These are phyloP conservation scores for Triticum timopheevii DNA, from an alignment of 176 grass and related monocot species.

Conservation along the genomic window DNA sequence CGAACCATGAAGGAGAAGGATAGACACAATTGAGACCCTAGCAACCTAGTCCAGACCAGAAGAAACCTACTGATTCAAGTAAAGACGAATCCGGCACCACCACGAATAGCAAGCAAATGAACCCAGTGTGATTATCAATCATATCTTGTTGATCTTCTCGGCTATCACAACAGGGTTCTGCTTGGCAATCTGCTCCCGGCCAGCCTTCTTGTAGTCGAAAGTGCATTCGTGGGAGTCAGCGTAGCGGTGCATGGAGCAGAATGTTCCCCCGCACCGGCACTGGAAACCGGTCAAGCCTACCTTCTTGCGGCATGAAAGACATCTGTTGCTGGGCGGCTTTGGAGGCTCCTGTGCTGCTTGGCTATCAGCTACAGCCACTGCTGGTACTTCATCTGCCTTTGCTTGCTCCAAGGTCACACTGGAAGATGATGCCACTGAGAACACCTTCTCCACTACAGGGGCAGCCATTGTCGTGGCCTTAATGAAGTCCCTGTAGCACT, in stretches of 20 bases:
- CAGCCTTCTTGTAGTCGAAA: conserved; percentile 78
- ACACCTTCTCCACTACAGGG: conserved; percentile 43
- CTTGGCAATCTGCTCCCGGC: conserved; percentile 63
- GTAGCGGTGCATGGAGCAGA: conserved; percentile 64
- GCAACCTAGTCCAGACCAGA: conserved; percentile 38
- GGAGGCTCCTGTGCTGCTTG: conserved; percentile 44
- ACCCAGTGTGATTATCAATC: background rate
- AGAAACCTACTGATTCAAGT: conserved; percentile 32
- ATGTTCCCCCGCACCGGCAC: conserved; percentile 73
- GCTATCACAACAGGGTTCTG: conserved; percentile 72
- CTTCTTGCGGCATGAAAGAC: conserved; percentile 65
- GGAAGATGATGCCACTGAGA: conserved; percentile 32
- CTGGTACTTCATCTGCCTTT: background rate
- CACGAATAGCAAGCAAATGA: conserved; percentile 5
- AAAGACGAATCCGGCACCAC: conserved; percentile 14
- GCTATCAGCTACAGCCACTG: background rate
- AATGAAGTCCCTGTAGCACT: conserved; percentile 60
- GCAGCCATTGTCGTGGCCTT: conserved; percentile 27
- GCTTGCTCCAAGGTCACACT: background rate
- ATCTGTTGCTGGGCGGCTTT: conserved; percentile 60
- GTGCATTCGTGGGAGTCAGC: conserved; percentile 61
- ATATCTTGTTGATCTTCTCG: conserved; percentile 82
- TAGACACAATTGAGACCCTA: conserved; percentile 40
- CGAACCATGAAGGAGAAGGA: conserved; percentile 45
- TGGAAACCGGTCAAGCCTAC: conserved; percentile 64